Percentiles rank a stretch among this genome's conserved stretches.
These are phyloP conservation scores for Leptographium flavum DNA, from an alignment of 2,329 filamentous ascomycete species.

Conservation along the genomic window DNA sequence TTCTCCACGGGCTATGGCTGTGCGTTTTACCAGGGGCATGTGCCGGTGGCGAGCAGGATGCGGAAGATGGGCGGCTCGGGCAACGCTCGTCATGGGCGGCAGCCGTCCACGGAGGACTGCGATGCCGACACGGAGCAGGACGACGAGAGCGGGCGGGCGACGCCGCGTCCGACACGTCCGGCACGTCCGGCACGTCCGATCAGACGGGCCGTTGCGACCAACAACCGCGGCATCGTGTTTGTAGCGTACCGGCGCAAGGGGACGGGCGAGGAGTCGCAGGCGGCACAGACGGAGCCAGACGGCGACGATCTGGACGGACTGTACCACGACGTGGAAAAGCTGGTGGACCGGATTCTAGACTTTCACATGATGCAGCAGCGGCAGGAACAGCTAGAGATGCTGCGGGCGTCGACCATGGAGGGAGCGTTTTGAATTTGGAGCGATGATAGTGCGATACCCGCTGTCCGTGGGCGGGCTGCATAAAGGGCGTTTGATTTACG, in stretches of 20 bases:
- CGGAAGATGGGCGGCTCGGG: no score
- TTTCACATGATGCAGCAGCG: slow-evolving; percentile 21
- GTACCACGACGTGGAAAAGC: slow-evolving; percentile 32
- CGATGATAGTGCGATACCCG: no score
- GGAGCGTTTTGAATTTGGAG: no score
- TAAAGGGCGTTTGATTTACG: no score
- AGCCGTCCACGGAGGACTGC: slow-evolving; percentile 7
- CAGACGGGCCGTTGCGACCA: slow-evolving; percentile 4
- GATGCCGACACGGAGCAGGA: slow-evolving; percentile 15
- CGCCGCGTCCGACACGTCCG: not conserved
- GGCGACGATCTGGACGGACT: slow-evolving; percentile 30
- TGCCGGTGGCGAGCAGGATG: slow-evolving; percentile 5
- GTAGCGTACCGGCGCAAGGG: slow-evolving; percentile 38
- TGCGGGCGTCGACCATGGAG: no score
- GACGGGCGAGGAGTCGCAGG: slow-evolving; percentile 14
- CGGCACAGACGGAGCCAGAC: slow-evolving; percentile 15
- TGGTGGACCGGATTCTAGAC: slow-evolving; percentile 38
- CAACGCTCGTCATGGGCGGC: slow-evolving; percentile 3
- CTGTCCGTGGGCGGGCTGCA: no score
- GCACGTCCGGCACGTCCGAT: not conserved
- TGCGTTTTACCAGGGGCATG: slow-evolving; percentile 33
- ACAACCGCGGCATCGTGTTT: slow-evolving; percentile 40
- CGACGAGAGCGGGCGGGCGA: slow-evolving; percentile 2
- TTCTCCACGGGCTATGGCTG: slow-evolving; percentile 38
- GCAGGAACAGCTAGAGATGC: slow-evolving; percentile 4